Percentiles rank a stretch among this genome's conserved stretches.
Conservation (phyloP, 441 rosid species). For the Populus trichocarpa region DNA sequence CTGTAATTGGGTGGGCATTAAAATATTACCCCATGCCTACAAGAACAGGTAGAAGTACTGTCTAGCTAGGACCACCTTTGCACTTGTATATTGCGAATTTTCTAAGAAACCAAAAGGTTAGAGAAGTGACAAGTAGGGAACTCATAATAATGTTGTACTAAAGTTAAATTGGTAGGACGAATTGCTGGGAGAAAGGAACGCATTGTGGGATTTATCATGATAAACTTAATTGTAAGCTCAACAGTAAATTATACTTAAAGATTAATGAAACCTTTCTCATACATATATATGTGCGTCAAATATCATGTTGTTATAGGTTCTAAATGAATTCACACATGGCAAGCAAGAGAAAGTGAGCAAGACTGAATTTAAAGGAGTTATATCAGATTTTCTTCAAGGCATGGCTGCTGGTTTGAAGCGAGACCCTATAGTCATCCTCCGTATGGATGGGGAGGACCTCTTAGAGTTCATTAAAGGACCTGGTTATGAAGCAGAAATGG, state of each 20-base stretch:
- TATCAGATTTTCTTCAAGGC: constrained; percentile 80
- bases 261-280: not conserved
- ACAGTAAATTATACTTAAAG: not conserved
- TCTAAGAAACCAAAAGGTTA: not conserved
- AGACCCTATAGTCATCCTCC: constrained; percentile 91
- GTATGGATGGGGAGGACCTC: constrained; percentile 95
- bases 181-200: not conserved
- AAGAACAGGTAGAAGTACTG: not conserved
- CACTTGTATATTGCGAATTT: not conserved
- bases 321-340: constrained; percentile 83
- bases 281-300: not conserved
- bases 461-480: constrained; percentile 65
- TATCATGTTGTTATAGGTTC: constrained; percentile 40
- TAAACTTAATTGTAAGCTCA: no score
- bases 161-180: not conserved
- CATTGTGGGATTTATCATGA: not conserved
- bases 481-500: constrained; percentile 60
- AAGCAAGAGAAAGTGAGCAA: constrained; percentile 73
- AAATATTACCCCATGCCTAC: not conserved
- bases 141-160: not conserved
- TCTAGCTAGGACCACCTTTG: constrained; percentile 2
- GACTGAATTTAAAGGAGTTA: constrained; percentile 77
- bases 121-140: not conserved
- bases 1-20: constrained; percentile 3
- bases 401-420: constrained; percentile 99